Conservation (phyloP, 2,329 filamentous ascomycete species). For the Thelonectria discophora region DNA sequence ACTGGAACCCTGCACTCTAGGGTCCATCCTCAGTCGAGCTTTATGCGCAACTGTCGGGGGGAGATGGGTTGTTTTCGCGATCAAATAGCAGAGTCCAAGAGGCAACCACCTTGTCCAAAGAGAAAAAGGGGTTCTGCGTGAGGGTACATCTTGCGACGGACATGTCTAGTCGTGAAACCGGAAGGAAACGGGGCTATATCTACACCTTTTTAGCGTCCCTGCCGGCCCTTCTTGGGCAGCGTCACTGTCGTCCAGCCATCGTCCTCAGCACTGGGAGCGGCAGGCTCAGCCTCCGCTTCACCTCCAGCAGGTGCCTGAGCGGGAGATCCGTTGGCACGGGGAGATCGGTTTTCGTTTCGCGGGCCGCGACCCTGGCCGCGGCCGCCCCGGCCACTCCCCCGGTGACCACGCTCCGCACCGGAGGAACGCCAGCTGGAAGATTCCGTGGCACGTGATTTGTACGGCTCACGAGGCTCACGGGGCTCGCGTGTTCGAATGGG, state of each 20-base stretch:
- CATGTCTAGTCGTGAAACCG: conserved; percentile 49
- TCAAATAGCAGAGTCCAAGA: conserved; percentile 32
- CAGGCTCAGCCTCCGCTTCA: conserved; percentile 42
- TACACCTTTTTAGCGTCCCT: conserved; percentile 49
- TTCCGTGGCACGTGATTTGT: conserved; percentile 65
- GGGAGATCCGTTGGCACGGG: conserved; percentile 59
- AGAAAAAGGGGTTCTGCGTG: conserved; percentile 26
- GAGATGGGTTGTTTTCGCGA: conserved; percentile 35
- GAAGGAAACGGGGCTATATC: conserved; percentile 48
- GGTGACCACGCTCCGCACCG: conserved; percentile 58
- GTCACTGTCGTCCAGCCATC: conserved; percentile 68
- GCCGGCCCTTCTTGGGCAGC: conserved; percentile 53
- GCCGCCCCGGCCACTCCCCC: conserved; percentile 57
- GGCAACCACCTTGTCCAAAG: conserved; percentile 29
- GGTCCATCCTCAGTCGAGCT: conserved; percentile 9
- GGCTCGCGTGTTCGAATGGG: conserved; percentile 52
- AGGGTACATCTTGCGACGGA: conserved; percentile 43
- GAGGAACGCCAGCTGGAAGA: conserved; percentile 68
- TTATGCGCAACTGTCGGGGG: conserved; percentile 23
- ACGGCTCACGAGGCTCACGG: conserved; percentile 49
- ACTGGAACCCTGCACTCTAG: conserved; percentile 1
- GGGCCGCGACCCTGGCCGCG: conserved; percentile 53
- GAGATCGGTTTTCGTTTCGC: conserved; percentile 56
- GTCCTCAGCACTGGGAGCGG: conserved; percentile 59
- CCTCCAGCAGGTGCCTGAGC: conserved; percentile 48